Evolutionary conservation across 1,284 basidiomycete species (phyloP).

Genomic region (Boletus smithii): DNA sequence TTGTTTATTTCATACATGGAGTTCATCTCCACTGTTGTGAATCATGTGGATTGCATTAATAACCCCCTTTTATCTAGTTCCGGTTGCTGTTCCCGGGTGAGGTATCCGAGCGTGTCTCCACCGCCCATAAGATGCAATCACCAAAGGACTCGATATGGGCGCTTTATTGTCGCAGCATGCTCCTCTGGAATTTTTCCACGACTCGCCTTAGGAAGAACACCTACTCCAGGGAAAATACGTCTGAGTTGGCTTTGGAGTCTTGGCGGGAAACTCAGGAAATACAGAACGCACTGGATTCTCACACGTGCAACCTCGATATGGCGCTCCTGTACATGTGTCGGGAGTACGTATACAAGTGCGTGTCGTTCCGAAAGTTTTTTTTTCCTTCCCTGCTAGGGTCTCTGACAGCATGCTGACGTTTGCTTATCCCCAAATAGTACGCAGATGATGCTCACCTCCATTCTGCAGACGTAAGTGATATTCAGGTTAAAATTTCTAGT

Average conservation of each 20-base stretch:
- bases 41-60: slow-evolving; percentile 10
- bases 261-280: slow-evolving; percentile 62
- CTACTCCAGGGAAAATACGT: slow-evolving; percentile 47
- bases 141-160: slow-evolving; percentile 76
- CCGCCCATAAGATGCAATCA: slow-evolving; percentile 41
- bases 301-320: slow-evolving; percentile 65
- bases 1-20: slow-evolving; percentile 11
- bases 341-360: slow-evolving; percentile 74
- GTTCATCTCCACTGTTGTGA: slow-evolving; percentile 29
- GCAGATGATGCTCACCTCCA: slow-evolving; percentile 62
- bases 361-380: slow-evolving; percentile 18
- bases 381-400: slow-evolving; percentile 7
- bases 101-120: slow-evolving; percentile 46
- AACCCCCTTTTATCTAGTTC: slow-evolving; percentile 38
- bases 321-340: slow-evolving; percentile 62
- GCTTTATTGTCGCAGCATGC: slow-evolving; percentile 72
- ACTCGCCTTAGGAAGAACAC: slow-evolving; percentile 45
- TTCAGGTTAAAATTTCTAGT: not conserved
- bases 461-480: slow-evolving; percentile 57
- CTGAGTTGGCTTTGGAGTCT: slow-evolving; percentile 57
- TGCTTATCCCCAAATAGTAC: slow-evolving; percentile 43
- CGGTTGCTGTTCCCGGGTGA: slow-evolving; percentile 60
- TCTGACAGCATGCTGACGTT: slow-evolving; percentile 14
- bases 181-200: slow-evolving; percentile 68
- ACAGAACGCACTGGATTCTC: slow-evolving; percentile 60